Base-by-base conservation (phyloP, 768 basidiomycete genomes). In the Sarcomyxa edulis region DNA sequence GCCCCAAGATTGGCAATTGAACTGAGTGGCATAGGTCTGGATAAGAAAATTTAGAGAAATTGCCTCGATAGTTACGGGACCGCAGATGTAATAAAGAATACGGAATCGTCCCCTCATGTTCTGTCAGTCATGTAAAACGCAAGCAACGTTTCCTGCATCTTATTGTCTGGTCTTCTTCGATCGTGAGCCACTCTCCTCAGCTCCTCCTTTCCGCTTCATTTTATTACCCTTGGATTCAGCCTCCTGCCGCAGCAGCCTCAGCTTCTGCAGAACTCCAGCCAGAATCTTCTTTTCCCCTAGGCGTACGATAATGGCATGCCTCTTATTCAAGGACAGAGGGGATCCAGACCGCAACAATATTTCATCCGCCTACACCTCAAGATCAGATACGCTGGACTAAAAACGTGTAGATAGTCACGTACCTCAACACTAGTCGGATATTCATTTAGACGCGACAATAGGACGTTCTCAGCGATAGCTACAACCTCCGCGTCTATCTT, bases 241-340 rank as follows among this genome's bases (percentile, higher is more conserved):
- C 5, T 24, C 31, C 32, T 14, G 16, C n/a, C n/a, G n/a, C 31
- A 40, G 18, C n/a, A 22, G 15, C n/a, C 45, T 36, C 19, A 64
- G 22, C 34, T 52, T 56, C 11, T 47, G 39, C 21, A 62, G 37
- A n/a, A 47, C 40, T 6, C 47, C 52, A 6, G 48, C 39, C 38
- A 93, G 50, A 9, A 92, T 78, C 16, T 72, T 61, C 61, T 91
- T 91, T 64, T 94, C 91, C 4, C 87, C 86, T 7, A 88, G 54
- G 24, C 91, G 72, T 9, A 92, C 87, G 32, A 85, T 61, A 6
- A 82, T 53, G 1, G 91, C 90, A 42, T 80, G 66, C 42, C 65
- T 66, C 49, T 67, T 72, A 47, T 78, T 76, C 37, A 62, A 40
- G 4, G 67, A 39, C 2, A 74, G 52, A n/a, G 39, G 40, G 11